Base-by-base conservation (phyloP, 2,329 filamentous ascomycete genomes). In the Byssochlamys sp. region DNA sequence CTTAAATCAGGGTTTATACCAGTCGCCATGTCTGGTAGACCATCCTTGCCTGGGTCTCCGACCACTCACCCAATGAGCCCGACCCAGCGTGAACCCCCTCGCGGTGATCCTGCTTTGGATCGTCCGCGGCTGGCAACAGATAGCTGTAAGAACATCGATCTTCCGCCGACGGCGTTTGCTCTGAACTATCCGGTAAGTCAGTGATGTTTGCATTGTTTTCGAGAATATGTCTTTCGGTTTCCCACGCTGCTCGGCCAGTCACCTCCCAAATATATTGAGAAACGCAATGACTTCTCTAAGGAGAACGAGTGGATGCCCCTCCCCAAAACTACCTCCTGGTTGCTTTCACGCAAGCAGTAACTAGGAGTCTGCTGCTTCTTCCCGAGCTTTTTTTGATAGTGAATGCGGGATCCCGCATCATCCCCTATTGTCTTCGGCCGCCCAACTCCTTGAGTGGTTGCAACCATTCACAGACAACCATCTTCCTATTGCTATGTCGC, bases 151-250 rank as follows among this genome's bases (percentile, higher is more conserved):
- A 67, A 68, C 31, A 48, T 69, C 2, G 67, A 69, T 51, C 50
- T 69, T 51, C 65, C 66, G 1, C 26, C 61, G 35, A 59, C 57
- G 0, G 66, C 66, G 11, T 69, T 61, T 56, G 49, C 57, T 1
- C 35, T 68, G 6, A 63, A 68, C 31, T 58, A 66, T 35, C 14
- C 62, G 59, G 66, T 68, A 65, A 61, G 66, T 65, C 26, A 11
- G 26, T 7, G 5, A 26, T 51, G 49, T 28, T 26, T 26, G 24
- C 27, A 26, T 51, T 25, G 27, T 4, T 19, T 28, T 33, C 24
- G 12, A 33, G 5, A n/a, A 29, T 35, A 52, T 25, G 12, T 29
- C 29, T 19, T 19, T 4, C 26, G 14, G 11, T 27, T 52, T 27
- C 33, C 25, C 12, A 19, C 12, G 5, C 26, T 31, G 2, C 28